Percentiles rank a stretch among this genome's conserved stretches.
Evolutionary conservation across 805 yeast species (phyloP).

Genomic region (Barnettozyma californica): DNA sequence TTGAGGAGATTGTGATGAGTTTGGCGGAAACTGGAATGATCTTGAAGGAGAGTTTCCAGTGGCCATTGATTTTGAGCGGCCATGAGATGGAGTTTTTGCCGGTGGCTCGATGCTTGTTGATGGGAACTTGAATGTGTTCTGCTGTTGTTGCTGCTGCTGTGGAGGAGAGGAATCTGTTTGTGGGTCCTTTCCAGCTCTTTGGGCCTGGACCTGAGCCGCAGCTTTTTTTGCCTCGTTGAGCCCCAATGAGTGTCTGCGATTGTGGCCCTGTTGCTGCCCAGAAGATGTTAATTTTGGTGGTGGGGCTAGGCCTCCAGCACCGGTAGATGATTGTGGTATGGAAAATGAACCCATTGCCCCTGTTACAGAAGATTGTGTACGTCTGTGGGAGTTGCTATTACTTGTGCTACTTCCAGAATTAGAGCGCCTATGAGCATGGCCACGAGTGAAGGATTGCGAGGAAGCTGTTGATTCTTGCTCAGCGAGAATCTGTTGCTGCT

Average conservation of each 20-base stretch:
- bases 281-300: constrained; percentile 21
- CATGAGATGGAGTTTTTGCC: constrained; percentile 14
- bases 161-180: neutral
- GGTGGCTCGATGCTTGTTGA: constrained; percentile 35
- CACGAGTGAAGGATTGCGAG: neutral
- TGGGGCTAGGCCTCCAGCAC: constrained; percentile 16
- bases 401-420: constrained; percentile 1
- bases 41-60: constrained; percentile 38
- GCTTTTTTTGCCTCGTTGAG: constrained; percentile 91
- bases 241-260: constrained; percentile 88
- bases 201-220: constrained; percentile 87
- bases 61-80: constrained; percentile 23
- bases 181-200: constrained; percentile 38
- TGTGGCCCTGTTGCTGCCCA: constrained; percentile 53
- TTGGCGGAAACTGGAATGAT: constrained; percentile 70
- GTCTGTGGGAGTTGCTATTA: constrained; percentile 33
- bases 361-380: constrained; percentile 41
- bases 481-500: constrained; percentile 77
- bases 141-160: constrained; percentile 9
- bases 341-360: constrained; percentile 31
- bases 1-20: constrained; percentile 40
- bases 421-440: constrained; percentile 8
- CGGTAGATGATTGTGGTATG: constrained; percentile 3
- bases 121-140: constrained; percentile 50
- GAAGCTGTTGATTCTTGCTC: constrained; percentile 45